Base-by-base conservation (phyloP, 2,329 filamentous ascomycete species). In the Geoglossum cookeanum region DNA sequence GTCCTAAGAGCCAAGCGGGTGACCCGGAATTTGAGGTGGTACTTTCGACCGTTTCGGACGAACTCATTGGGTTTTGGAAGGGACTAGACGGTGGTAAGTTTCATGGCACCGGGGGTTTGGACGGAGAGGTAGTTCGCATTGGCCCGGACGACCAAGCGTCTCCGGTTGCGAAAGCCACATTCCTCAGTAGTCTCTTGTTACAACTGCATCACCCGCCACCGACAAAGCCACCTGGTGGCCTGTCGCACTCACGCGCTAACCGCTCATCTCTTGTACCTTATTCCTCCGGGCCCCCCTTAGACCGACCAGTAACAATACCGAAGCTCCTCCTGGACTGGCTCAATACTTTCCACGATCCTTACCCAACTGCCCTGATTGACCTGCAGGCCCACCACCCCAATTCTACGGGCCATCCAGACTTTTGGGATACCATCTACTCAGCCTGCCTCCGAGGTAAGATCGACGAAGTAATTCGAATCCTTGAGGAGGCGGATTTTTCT, bases 241-340 rank as follows among this genome's bases (percentile, higher is more conserved):
- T 61, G 27, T 58, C 56, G 44, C 17, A 57, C 29, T n/a, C 66
- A 57, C 57, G 56, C 63, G 37, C 64, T 63, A 22, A 62, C 33
- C 44, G 61, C 30, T 47, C 45, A 52, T 45, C 33, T 42, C 57
- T 55, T 56, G 17, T 8, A 22, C 29, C 13, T 17, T 53, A 27
- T 15, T 32, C 39, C 17, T 56, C 48, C 55, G 17, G 44, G 29
- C 22, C 51, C n/a, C 39, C 63, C 63, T 8, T 59, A 62, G 9
- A 59, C 61, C 3, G 61, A 58, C n/a, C 61, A 60, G 22, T 61
- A 1, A 77, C 86, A 0, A 73, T 94, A 17, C 87, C 91, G 0
- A 83, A 84, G 65, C 78, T 89, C 15, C 72, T 97, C 13, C 81
- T 96, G 60, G 78, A 86, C 63, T 97, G 91, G 91, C 75, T 94